Conservation (phyloP, 108 stramenopile genomes). For the Skeletonema costatum region DNA sequence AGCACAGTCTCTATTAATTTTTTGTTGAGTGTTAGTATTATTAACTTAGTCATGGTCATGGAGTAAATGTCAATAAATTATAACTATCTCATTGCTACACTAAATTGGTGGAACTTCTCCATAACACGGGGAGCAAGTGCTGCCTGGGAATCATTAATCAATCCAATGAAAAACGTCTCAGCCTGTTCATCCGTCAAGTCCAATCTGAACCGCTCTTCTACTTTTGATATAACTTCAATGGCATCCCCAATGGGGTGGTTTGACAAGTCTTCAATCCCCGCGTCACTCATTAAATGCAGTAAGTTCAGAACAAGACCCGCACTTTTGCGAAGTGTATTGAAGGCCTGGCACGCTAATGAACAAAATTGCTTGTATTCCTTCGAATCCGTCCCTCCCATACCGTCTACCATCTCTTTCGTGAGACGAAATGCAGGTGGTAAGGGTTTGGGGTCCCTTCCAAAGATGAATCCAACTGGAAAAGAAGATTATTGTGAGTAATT, state of each 20-base stretch:
- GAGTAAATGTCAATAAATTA: too few relatives aligned
- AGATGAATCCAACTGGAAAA: constrained; percentile 74
- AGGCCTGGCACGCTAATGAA: constrained; percentile 94
- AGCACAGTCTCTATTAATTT: too few relatives aligned
- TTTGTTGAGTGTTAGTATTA: too few relatives aligned
- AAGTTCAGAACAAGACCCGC: constrained; percentile 97
- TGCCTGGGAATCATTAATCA: constrained; percentile 86
- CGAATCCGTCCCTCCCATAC: constrained; percentile 94
- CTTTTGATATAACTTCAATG: constrained; percentile 89
- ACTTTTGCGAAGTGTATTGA: constrained; percentile 92
- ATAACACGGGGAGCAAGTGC: constrained; percentile 91
- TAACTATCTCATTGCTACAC: constrained; percentile 55
- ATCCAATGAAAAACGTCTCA: constrained; percentile 84
- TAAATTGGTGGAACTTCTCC: constrained; percentile 93
- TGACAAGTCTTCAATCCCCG: constrained; percentile 95
- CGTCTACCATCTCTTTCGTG: constrained; percentile 94
- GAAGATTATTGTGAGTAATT: too few relatives aligned
- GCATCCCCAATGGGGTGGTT: constrained; percentile 89
- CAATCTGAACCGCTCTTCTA: constrained; percentile 94
- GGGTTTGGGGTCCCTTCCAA: constrained; percentile 94
- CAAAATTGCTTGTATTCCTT: constrained; percentile 92
- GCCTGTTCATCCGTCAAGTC: constrained; percentile 95
- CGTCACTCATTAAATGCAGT: constrained; percentile 96
- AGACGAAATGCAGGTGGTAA: constrained; percentile 94
- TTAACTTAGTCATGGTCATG: too few relatives aligned